phyloP scores from a whole-genome alignment of 257 asterid species.

The Solanum virginianum region DNA sequence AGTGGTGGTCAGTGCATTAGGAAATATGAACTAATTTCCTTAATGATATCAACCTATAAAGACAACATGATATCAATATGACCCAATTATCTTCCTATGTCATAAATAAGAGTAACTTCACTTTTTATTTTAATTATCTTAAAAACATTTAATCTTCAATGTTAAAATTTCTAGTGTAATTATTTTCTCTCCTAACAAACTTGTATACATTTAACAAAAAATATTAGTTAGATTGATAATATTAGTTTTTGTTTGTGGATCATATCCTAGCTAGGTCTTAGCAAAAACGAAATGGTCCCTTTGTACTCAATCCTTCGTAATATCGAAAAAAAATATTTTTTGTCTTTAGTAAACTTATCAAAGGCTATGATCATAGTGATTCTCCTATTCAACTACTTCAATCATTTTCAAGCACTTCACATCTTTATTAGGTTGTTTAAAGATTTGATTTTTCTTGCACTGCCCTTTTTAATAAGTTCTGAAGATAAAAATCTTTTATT shows the following conservation, averaged over 20 bases:
- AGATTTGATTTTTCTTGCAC: not conserved
- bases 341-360: not conserved
- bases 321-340: not conserved
- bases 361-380: not conserved
- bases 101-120: not conserved
- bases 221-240: not conserved
- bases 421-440: fast-evolving
- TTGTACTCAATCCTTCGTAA: not conserved
- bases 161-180: not conserved
- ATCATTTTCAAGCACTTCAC: not conserved
- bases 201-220: not conserved
- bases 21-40: not conserved
- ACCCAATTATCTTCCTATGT: not conserved
- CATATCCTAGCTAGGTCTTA: not conserved
- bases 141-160: not conserved
- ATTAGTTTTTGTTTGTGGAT: not conserved
- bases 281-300: not conserved
- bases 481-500: not conserved
- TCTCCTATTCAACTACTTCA: not conserved
- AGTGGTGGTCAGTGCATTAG: not conserved
- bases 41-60: constrained; percentile 1
- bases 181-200: not conserved
- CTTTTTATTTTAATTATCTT: not conserved
- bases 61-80: not conserved
- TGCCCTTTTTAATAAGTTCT: not conserved